Evolutionary conservation across 2,329 filamentous ascomycete genomes (phyloP).

Genomic region (Sclerotinia borealis): DNA sequence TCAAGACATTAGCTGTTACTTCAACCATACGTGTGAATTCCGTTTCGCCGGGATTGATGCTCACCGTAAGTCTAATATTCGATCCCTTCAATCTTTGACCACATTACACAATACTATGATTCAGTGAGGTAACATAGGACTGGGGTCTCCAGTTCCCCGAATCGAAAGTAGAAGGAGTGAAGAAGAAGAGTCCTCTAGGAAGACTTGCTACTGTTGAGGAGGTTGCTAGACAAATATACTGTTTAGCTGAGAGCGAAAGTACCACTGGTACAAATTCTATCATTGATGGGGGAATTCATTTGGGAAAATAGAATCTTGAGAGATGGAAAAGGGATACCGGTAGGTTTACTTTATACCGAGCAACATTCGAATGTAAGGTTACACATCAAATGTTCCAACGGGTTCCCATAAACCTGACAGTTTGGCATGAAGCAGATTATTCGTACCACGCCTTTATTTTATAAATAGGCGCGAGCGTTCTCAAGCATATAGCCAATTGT

Average conservation of each 20-base stretch:
- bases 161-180: conserved; percentile 18
- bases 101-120: accelerated
- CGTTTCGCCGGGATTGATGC: conserved; percentile 21
- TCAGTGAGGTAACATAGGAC: too few species aligned
- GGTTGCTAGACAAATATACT: conserved; percentile 47
- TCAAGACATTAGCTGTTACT: conserved; percentile 47
- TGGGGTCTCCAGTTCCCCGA: conserved; percentile 24
- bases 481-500: too few species aligned
- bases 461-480: too few species aligned
- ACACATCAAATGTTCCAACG: background rate
- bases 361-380: background rate
- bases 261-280: conserved; percentile 48
- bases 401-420: background rate
- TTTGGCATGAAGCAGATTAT: background rate
- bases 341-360: background rate
- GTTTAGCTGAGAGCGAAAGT: conserved; percentile 42
- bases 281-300: conserved; percentile 36
- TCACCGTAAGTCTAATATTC: background rate
- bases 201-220: conserved; percentile 34
- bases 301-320: conserved; percentile 1
- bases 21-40: conserved; percentile 53
- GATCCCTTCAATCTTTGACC: background rate
- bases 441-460: too few species aligned
- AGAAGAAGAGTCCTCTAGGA: conserved; percentile 21
- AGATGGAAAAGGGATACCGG: background rate